Evolutionary conservation across 2,329 filamentous ascomycete genomes (phyloP), one percentile per base, ranked within the genome.

Genomic region (Arthrobotrys megalospora): DNA sequence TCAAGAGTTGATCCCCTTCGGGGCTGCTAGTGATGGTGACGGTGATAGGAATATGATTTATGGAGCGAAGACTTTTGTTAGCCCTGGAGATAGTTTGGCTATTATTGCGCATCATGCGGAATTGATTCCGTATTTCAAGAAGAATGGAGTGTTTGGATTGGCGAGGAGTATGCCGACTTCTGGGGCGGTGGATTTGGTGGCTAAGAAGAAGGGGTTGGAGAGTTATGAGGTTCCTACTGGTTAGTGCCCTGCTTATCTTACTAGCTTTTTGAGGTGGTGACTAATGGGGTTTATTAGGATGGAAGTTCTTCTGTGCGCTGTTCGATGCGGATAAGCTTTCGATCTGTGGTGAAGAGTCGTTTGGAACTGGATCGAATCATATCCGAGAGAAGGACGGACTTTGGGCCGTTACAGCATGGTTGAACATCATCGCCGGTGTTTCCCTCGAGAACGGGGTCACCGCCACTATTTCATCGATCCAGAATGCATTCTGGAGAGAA

Each of bases 1-100:
- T 85, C 93, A 93, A 87, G 91, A 93, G 82, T 89, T 90, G 76
- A 94, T 99, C 80, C 96, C 96, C 83, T 99, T 99, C 82, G 96
- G 96, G 83, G 96, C 96, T 76, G 96, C 96, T 58, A 97, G 93
- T 80, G 96, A 99, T 82, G 96, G 96, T 82, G 96, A 99, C 83
- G 96, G 96, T 83, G 96, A 99, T 88, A 93, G 96, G 82, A 99
- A 99, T 90, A 99, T 99, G 96, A 99, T 99, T 84, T 99, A 99
- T 86, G 96, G 96, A 80, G 94, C 95, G 81, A 95, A 96, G 83
- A 91, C 92, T 52, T 99, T 99, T 83, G 96, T 99, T 79, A 98
- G 95, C 6, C 96, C 96, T 6, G 96, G 96, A 83, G 96, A 99
- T 88, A 97, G 93, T 83, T 88, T 99, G 83, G 96, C 96, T 83